phyloP scores from a whole-genome alignment of 78 protist genomes.

The Dictyostelium firmibasis region DNA sequence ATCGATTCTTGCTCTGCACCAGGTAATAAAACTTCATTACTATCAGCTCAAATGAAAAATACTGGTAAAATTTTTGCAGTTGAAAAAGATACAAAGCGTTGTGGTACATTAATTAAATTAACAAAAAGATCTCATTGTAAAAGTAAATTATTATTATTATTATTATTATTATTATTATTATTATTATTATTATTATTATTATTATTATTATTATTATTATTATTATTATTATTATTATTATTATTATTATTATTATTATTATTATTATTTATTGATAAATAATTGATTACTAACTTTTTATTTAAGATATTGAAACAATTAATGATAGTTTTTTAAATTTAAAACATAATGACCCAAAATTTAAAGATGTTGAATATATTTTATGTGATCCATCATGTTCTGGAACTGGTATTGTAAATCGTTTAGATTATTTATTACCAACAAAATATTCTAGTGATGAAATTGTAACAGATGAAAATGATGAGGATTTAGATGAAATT shows the following conservation, averaged over 20 bases:
- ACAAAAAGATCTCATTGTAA: slow-evolving; percentile 72
- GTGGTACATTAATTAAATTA: slow-evolving; percentile 38
- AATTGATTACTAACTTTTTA: no score
- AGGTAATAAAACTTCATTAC: slow-evolving; percentile 71
- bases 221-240: neutral
- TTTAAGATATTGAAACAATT: slow-evolving; percentile 75
- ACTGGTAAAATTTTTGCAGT: slow-evolving; percentile 77
- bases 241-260: neutral
- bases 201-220: neutral
- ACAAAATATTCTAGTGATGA: neutral
- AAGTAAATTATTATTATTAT: slow-evolving; percentile 19
- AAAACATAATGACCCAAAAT: slow-evolving; percentile 59
- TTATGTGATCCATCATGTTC: slow-evolving; percentile 81
- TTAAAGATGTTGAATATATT: slow-evolving; percentile 70
- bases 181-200: neutral
- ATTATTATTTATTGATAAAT: neutral
- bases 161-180: slow-evolving; percentile 1
- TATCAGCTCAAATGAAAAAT: slow-evolving; percentile 61
- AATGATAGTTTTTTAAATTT: slow-evolving; percentile 76
- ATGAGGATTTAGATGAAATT: slow-evolving; percentile 37
- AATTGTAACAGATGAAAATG: slow-evolving; percentile 32
- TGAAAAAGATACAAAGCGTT: slow-evolving; percentile 70
- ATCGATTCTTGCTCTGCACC: slow-evolving; percentile 82
- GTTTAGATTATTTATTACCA: slow-evolving; percentile 74
- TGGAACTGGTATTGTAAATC: slow-evolving; percentile 82